These are phyloP conservation scores for Clarireedia monteithiana DNA, from an alignment of 2,329 filamentous ascomycete genomes.

Conservation along the genomic window DNA sequence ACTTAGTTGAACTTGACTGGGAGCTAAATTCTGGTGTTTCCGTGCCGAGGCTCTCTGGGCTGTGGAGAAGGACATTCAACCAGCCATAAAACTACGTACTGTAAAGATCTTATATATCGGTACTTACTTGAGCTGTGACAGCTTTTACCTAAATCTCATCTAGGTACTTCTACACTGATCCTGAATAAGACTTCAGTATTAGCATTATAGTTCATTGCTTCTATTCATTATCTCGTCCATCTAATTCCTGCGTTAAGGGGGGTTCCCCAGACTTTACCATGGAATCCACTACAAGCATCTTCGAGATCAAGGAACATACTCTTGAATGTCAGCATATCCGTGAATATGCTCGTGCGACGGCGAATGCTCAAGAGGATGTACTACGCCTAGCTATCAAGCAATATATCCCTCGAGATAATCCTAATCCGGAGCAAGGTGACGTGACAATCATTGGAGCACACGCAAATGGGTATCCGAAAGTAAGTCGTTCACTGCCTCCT, in stretches of 20 bases:
- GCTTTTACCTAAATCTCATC: too few relatives aligned
- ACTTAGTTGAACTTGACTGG: too few relatives aligned
- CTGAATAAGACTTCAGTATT: too few relatives aligned
- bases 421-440: conserved; percentile 60
- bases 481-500: conserved; percentile 25
- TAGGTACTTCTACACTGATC: too few relatives aligned
- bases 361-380: conserved; percentile 64
- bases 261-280: neutral
- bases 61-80: too few relatives aligned
- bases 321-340: conserved; percentile 71
- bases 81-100: too few relatives aligned
- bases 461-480: conserved; percentile 90
- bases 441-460: conserved; percentile 81
- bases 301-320: conserved; percentile 65
- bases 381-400: conserved; percentile 76
- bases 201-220: neutral
- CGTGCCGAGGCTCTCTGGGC: too few relatives aligned
- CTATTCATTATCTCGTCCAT: neutral
- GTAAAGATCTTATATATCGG: too few relatives aligned
- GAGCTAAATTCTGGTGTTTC: too few relatives aligned
- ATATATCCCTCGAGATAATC: conserved; percentile 71
- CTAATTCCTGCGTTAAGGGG: neutral
- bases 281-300: conserved; percentile 31
- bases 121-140: too few relatives aligned
- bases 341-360: conserved; percentile 69